These are phyloP conservation scores for Fraxinus angustifolia DNA, from an alignment of 305 asterid genomes.

Conservation along the genomic window DNA sequence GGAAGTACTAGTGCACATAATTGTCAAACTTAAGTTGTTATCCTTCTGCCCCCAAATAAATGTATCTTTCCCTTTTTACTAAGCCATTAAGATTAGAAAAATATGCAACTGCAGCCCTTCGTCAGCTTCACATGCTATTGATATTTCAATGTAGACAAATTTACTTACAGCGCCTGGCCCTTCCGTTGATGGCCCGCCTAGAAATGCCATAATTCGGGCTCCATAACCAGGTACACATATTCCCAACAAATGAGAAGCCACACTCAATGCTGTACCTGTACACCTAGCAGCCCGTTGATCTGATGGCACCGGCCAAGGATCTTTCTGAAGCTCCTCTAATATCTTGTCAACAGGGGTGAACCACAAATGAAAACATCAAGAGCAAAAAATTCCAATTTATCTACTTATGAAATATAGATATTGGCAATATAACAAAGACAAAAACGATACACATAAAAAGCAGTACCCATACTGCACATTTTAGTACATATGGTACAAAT, in stretches of 20 bases:
- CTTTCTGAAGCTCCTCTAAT: slow-evolving; percentile 95
- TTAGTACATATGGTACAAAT: neutral
- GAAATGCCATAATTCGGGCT: slow-evolving; percentile 92
- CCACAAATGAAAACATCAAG: slow-evolving; percentile 21
- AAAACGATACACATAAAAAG: neutral
- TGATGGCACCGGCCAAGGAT: slow-evolving; percentile 93
- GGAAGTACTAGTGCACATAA: neutral
- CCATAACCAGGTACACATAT: slow-evolving; percentile 94
- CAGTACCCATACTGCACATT: neutral
- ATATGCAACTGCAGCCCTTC: neutral
- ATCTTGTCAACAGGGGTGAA: slow-evolving; percentile 45
- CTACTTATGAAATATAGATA: slow-evolving; percentile 8
- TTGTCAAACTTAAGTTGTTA: neutral
- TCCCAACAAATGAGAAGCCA: slow-evolving; percentile 96
- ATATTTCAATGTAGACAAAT: neutral
- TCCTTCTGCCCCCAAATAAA: neutral
- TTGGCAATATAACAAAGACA: neutral
- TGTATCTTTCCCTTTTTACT: neutral
- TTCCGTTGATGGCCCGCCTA: slow-evolving; percentile 98
- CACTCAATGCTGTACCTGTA: slow-evolving; percentile 85
- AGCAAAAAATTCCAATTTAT: slow-evolving; percentile 20
- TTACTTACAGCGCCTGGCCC: slow-evolving; percentile 89
- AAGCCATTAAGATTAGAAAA: neutral
- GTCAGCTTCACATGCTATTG: slow-evolving; percentile 3
- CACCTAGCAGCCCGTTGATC: slow-evolving; percentile 92